Percentiles rank a stretch among this genome's conserved stretches.
Evolutionary conservation across 2,329 filamentous ascomycete species (phyloP).

Genomic region (Cordyceps sp.): DNA sequence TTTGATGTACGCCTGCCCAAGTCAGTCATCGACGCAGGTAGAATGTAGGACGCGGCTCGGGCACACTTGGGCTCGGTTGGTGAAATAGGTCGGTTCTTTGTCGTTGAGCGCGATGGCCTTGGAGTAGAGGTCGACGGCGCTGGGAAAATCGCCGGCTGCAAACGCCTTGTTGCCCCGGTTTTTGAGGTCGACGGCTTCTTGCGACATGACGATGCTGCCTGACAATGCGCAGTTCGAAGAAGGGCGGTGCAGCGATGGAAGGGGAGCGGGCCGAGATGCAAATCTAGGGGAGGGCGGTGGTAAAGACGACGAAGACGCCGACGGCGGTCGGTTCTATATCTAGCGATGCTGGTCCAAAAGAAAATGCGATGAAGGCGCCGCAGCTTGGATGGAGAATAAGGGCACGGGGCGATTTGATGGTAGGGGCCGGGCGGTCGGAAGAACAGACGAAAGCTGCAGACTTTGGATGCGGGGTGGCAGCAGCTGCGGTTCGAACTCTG

Average conservation of each 20-base stretch:
- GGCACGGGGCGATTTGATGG: no score
- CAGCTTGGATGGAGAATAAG: neutral
- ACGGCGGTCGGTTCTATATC: neutral
- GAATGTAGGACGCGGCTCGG: conserved; percentile 8
- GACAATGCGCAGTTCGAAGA: neutral
- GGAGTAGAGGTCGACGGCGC: conserved; percentile 68
- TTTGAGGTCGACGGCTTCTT: conserved; percentile 72
- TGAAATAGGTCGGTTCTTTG: conserved; percentile 77
- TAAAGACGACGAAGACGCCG: neutral
- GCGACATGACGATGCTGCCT: conserved; percentile 17
- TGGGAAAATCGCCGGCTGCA: conserved; percentile 68
- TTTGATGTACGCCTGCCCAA: conserved; percentile 73
- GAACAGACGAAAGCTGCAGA: neutral
- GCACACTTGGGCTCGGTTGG: conserved; percentile 81
- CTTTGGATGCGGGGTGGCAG: conserved; percentile 1
- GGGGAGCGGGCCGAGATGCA: conserved; percentile 1
- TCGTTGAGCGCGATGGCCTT: conserved; percentile 76
- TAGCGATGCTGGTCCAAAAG: neutral
- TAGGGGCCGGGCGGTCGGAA: neutral
- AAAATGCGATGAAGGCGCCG: no score
- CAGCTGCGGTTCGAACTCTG: neutral
- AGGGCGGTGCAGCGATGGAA: neutral
- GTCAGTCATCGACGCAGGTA: conserved; percentile 30
- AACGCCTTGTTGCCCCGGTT: conserved; percentile 92
- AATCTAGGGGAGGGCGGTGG: no score